A percentile compares a stretch with the other conserved stretches of the same genome.
phyloP scores from a whole-genome alignment of 208 protist species.

The Wallacemonas sp. region DNA sequence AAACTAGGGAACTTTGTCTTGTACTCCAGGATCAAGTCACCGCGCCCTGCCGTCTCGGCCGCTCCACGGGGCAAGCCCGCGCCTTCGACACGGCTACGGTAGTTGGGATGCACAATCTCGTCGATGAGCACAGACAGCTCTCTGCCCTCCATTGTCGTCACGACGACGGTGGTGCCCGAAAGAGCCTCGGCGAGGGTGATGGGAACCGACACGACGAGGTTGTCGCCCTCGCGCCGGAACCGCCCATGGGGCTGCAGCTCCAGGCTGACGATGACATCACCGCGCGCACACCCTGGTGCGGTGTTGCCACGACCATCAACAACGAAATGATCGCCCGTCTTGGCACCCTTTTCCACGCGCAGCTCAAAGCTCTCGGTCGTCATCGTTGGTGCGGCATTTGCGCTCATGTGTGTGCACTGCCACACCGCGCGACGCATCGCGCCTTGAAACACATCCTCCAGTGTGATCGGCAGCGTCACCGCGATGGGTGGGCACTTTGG shows the following conservation, averaged over 20 bases:
- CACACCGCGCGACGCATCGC: constrained; percentile 70
- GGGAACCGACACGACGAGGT: constrained; percentile 61
- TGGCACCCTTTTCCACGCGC: constrained; percentile 64
- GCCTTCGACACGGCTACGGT: constrained; percentile 70
- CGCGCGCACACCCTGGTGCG: constrained; percentile 47
- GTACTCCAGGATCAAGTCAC: constrained; percentile 82
- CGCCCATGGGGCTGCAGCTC: constrained; percentile 63
- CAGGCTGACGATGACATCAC: constrained; percentile 72
- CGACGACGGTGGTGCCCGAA: constrained; percentile 80
- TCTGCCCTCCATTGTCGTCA: constrained; percentile 76
- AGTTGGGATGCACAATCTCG: constrained; percentile 84
- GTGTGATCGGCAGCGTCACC: constrained; percentile 59
- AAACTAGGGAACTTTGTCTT: constrained; percentile 79
- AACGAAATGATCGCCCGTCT: constrained; percentile 61
- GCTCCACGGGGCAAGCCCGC: constrained; percentile 50
- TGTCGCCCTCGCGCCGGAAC: constrained; percentile 83
- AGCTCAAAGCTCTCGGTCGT: constrained; percentile 62
- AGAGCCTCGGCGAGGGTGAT: constrained; percentile 82
- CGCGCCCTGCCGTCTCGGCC: constrained; percentile 37
- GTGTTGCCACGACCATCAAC: constrained; percentile 65
- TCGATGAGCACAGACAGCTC: constrained; percentile 79
- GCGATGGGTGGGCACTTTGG: constrained; percentile 54
- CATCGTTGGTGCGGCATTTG: constrained; percentile 17
- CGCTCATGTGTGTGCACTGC: constrained; percentile 30
- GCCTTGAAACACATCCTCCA: constrained; percentile 88